Conservation (phyloP, 768 basidiomycete genomes). For the Boletus tomentosulus region DNA sequence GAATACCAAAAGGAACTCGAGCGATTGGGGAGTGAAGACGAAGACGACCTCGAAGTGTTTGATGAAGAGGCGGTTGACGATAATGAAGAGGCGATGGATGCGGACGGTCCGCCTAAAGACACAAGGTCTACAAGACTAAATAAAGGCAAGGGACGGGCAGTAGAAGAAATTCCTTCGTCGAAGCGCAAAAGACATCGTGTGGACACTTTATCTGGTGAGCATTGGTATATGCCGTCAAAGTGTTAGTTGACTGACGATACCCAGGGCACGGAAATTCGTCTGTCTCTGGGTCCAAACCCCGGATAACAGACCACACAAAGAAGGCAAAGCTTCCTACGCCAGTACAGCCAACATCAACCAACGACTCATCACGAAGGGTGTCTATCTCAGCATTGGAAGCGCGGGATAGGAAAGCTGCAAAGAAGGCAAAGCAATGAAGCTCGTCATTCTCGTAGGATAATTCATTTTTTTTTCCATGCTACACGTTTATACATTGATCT, state of each 20-base stretch:
- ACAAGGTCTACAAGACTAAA: slow-evolving; percentile 4
- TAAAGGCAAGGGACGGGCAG: slow-evolving; percentile 39
- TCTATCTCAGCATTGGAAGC: slow-evolving; percentile 22
- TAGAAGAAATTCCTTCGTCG: slow-evolving; percentile 18
- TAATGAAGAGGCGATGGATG: slow-evolving; percentile 9
- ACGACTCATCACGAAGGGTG: slow-evolving; percentile 16
- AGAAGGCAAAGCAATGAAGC: slow-evolving; percentile 30
- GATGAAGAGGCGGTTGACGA: slow-evolving; percentile 21
- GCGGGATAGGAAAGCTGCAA: slow-evolving; percentile 25
- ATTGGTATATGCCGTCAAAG: neutral
- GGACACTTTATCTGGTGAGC: slow-evolving; percentile 65
- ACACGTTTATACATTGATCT: slow-evolving; percentile 15
- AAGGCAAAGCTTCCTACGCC: slow-evolving; percentile 2
- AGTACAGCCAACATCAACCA: neutral
- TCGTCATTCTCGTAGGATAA: slow-evolving; percentile 10
- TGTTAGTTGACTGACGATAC: neutral
- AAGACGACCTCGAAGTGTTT: slow-evolving; percentile 37
- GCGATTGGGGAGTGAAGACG: slow-evolving; percentile 40
- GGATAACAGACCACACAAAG: slow-evolving; percentile 5
- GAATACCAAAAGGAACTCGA: slow-evolving; percentile 56
- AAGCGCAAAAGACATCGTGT: slow-evolving; percentile 51
- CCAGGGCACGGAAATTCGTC: slow-evolving; percentile 31
- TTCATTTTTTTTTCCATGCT: neutral
- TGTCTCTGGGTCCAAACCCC: neutral
- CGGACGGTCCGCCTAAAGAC: neutral